These are phyloP conservation scores for Thozetella sp. DNA, from an alignment of 495 filamentous ascomycete genomes.

Conservation along the genomic window DNA sequence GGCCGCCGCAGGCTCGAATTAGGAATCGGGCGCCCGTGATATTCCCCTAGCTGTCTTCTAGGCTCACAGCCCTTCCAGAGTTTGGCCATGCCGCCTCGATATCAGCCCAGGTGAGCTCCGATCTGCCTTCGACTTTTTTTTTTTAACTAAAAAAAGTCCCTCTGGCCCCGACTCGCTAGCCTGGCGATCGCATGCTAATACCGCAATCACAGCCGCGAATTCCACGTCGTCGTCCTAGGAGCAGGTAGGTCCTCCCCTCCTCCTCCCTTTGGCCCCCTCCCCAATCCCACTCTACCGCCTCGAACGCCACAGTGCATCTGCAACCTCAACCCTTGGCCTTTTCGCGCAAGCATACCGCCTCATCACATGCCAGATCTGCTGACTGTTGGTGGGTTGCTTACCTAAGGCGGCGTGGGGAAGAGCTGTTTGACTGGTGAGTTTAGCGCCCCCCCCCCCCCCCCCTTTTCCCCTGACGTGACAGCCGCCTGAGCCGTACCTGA, in stretches of 20 bases:
- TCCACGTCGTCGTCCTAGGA: conserved; percentile 33
- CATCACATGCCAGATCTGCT: conserved; percentile 31
- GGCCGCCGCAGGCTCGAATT: no score
- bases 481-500: no score
- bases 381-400: conserved; percentile 19
- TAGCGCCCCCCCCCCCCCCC: conserved; percentile 8
- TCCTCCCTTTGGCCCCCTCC: background rate
- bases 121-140: no score
- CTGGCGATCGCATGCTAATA: no score
- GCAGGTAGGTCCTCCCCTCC: conserved; percentile 22
- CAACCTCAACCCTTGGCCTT: background rate
- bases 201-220: conserved; percentile 24
- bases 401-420: conserved; percentile 91
- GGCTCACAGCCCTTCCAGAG: no score
- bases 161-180: no score
- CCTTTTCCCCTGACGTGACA: conserved; percentile 18
- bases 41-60: no score
- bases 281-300: background rate
- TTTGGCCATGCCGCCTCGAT: no score
- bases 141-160: no score
- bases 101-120: no score
- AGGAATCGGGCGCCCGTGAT: no score
- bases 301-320: background rate
- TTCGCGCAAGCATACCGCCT: background rate
- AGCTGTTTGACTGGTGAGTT: conserved; percentile 92